Evolutionary conservation across 2,329 filamentous ascomycete species (phyloP), one percentile per base, ranked within the genome.

Genomic region (Fusarium foetens): DNA sequence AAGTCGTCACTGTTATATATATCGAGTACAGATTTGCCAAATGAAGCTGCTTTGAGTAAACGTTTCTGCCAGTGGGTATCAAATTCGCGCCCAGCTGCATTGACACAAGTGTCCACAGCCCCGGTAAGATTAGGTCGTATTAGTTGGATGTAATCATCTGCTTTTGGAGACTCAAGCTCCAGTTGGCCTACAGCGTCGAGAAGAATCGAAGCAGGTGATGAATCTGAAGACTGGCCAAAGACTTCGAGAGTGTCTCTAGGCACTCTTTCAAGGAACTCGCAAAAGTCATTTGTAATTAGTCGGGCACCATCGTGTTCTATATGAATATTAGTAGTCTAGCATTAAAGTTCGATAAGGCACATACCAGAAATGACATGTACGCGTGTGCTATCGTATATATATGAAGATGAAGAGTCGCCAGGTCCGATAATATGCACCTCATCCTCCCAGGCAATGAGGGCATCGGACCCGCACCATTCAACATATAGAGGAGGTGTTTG

Each of bases 1-100:
- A 98, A 99, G 73, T 99, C 95, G 78, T 99, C 96, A 78, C 95
- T 98, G 81, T 96, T 98, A 83, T 98, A 99, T 17, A 98, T 91
- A 77, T 98, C 96, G 7, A 99, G 87, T 0, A 98, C 96, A 0
- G 96, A 98, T 81, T 99, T 99, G 68, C 96, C 96, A 80, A 98
- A 98, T 0, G 95, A 98, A 0, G 96, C 96, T 10, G 96, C 96
- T 80, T 97, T 97, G n/a, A 99, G 86, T 3, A 99, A 86, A 75
- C 97, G 91, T 80, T 98, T 99, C 79, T 99, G 96, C 94, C 95
- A 97, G 78, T 95, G 91, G 4, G 92, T 86, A 76, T 91, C 94
- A 79, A 94, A 98, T 80, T 99, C 96, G 66, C 97, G 92, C 4
- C 95, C 96, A 12, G 96, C 94, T 41, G 96, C 96, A 79, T 93